Evolutionary conservation across 225 moss, liverwort and hornwort genomes (phyloP), one percentile per base, ranked within the genome.

Genomic region (Physcomitrium patens): DNA sequence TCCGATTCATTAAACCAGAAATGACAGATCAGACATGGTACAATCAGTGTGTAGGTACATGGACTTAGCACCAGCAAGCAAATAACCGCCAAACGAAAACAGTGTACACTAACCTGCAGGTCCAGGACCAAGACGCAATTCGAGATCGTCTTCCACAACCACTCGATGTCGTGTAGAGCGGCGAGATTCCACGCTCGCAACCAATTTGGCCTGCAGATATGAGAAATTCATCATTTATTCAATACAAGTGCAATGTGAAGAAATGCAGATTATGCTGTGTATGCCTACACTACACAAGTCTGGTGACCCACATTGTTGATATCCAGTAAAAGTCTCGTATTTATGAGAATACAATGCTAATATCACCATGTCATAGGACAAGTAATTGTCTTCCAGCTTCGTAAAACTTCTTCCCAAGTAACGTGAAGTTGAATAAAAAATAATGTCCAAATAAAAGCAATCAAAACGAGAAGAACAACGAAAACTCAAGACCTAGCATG

Each of bases 121-220:
- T 75, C 69, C 83, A 55, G 73, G 65, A 4, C 86, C 81, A 20
- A 86, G 78, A 60, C 86, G 83, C 72, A 78, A 78, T 62, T 76
- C 86, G 56, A 81, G 71, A 73, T 81, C 83, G 13, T 80, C 80
- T 43, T 78, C 72, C 49, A 48, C 41, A n/a, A 61, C 22, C 37
- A 66, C 71, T 65, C 74, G 78, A 23, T 69, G 86, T 52, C 65
- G 76, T 55, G 78, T 64, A 14, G 68, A 71, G 9, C 75, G 86
- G 19, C 65, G 74, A 73, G 70, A 57, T 45, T 77, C 77, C 49
- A 71, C 47, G 45, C 76, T 75, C 51, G 77, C 74, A 71, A 74
- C 81, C 11, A 63, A 73, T 44, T 69, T 78, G 12, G 86, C 86
- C 86, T 86, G 86, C 81, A 78, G 2, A 47, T 60, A 51, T 48